Evolutionary conservation across 2,329 filamentous ascomycete genomes (phyloP), one percentile per base, ranked within the genome.

Genomic region (Hysterium pulicare): DNA sequence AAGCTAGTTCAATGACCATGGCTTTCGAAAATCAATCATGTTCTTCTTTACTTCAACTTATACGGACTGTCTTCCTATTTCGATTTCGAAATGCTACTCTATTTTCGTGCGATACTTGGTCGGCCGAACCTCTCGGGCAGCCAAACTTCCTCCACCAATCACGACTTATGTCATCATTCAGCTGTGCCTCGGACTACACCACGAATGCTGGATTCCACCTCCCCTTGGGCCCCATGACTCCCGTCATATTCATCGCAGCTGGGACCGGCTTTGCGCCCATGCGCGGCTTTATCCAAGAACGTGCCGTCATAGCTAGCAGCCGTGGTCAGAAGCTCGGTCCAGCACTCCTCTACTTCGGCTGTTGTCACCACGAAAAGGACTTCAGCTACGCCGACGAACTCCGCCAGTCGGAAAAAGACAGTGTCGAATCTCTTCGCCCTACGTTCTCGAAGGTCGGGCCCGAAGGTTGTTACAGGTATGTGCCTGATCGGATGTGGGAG

Each of bases 391-490:
- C 71, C 0, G 72, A 76, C 0, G 79, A 81, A 55, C 57, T 85
- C 2, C 71, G 72, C 7, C 54, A 51, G 10, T 87, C 83, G 83
- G 71, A 79, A 52, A 44, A 54, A 0, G 53, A 69, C 1, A 82
- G 82, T 2, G 78, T 74, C 1, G 79, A 87, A 2, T 68, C 74
- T 5, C 73, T 87, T 1, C 67, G 73, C 55, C 42, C 84, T 3
- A 66, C 71, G 11, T 73, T 84, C 6, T 68, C 75, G 35, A 77
- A 81, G 0, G 82, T 81, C 0, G 87, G 86, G 57, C 87, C 83
- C 1, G 67, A 82, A 20, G 83, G 87, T 45, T 78, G 82, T 13
- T 22, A 30, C 33, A 66, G 65, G 42, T 71, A 77, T 47, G 72
- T 76, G 3, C 72, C 76, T 40, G 73, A 79, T 34, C 51, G 69